Percentiles rank a stretch among this genome's conserved stretches.
phyloP scores from a whole-genome alignment of 345 rosid species.

The Brassica rapa region DNA sequence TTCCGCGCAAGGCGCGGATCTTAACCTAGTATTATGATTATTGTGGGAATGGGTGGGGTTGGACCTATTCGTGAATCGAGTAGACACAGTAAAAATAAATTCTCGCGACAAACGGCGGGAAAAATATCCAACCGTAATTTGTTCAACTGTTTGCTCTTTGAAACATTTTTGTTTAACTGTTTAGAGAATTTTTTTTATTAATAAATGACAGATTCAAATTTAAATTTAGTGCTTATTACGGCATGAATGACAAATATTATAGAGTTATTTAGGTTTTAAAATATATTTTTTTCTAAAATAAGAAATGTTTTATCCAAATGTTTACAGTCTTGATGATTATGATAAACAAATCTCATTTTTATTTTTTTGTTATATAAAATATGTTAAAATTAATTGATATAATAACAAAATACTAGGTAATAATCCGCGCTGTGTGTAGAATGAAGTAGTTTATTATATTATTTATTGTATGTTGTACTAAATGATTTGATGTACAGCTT shows the following conservation, averaged over 20 bases:
- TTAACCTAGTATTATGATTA: conserved; percentile 4
- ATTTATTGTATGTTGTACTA: too few species aligned
- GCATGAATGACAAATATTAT: background rate
- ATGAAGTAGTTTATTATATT: too few species aligned
- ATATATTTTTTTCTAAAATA: background rate
- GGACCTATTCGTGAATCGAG: conserved; percentile 1
- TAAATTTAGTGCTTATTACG: background rate
- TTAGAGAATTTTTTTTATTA: too few species aligned
- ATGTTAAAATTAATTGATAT: background rate
- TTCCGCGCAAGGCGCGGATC: too few species aligned
- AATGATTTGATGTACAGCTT: too few species aligned
- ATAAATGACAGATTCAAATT: too few species aligned
- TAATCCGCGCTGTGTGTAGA: too few species aligned
- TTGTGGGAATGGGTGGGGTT: conserved; percentile 19
- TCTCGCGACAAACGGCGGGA: too few species aligned
- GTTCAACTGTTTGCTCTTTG: too few species aligned
- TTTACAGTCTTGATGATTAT: background rate
- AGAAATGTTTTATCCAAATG: background rate
- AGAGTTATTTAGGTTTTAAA: background rate
- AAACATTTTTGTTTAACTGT: background rate
- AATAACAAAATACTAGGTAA: background rate
- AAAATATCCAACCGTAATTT: too few species aligned
- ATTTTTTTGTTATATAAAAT: background rate
- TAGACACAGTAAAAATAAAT: background rate
- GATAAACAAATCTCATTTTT: background rate